Evolutionary conservation across 2,329 filamentous ascomycete species (phyloP).

Genomic region (Penicillium sp.): DNA sequence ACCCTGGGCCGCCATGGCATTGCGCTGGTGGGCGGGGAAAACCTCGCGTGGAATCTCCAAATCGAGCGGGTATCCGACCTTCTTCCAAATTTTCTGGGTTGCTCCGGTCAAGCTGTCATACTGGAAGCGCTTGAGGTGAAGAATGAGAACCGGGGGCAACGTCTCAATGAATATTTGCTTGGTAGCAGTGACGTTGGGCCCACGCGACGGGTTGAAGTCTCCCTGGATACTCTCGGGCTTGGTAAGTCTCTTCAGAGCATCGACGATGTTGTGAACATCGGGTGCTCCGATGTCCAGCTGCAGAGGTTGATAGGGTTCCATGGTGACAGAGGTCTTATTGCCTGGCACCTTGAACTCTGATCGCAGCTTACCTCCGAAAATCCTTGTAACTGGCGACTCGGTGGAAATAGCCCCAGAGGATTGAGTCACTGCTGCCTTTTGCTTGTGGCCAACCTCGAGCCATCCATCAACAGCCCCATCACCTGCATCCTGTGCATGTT

Average conservation of each 20-base stretch:
- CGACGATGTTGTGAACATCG: slow-evolving; percentile 84
- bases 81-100: slow-evolving; percentile 98
- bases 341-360: slow-evolving; percentile 87
- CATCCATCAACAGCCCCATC: slow-evolving; percentile 63
- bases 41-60: slow-evolving; percentile 90
- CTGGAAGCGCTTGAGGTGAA: slow-evolving; percentile 96
- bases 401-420: slow-evolving; percentile 72
- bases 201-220: slow-evolving; percentile 76
- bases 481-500: slow-evolving; percentile 44
- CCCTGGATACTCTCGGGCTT: slow-evolving; percentile 80
- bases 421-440: slow-evolving; percentile 80
- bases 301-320: slow-evolving; percentile 89
- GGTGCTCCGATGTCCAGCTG: slow-evolving; percentile 91
- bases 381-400: slow-evolving; percentile 84
- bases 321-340: slow-evolving; percentile 83
- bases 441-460: slow-evolving; percentile 91
- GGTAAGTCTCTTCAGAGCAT: slow-evolving; percentile 82
- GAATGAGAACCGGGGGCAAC: slow-evolving; percentile 83
- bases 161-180: slow-evolving; percentile 96
- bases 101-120: slow-evolving; percentile 80
- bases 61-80: slow-evolving; percentile 90
- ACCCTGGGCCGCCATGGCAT: slow-evolving; percentile 62
- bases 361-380: slow-evolving; percentile 87
- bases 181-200: slow-evolving; percentile 72
- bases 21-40: slow-evolving; percentile 72